A percentile compares a stretch with the other conserved stretches of the same genome.
Evolutionary conservation across 352 stramenopile species (phyloP).

Genomic region (Phytophthora pini): DNA sequence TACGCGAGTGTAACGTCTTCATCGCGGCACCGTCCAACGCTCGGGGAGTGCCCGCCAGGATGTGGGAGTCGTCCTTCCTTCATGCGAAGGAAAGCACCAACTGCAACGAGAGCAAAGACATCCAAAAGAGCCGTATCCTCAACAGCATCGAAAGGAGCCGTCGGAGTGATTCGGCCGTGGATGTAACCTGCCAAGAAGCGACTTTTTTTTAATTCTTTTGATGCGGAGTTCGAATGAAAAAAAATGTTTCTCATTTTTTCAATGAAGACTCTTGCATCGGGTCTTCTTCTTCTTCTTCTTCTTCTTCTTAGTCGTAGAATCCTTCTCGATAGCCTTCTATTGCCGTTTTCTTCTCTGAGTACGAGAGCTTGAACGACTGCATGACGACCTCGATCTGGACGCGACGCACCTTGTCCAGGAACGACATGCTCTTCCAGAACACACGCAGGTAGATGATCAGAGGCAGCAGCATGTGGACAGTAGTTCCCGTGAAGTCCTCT

Average conservation of each 20-base stretch:
- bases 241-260: too few relatives aligned
- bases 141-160: slow-evolving; percentile 27
- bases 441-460: slow-evolving; percentile 61
- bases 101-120: slow-evolving; percentile 16
- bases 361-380: too few relatives aligned
- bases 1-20: slow-evolving; percentile 20
- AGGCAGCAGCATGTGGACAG: slow-evolving; percentile 50
- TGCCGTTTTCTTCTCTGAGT: too few relatives aligned
- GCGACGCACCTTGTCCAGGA: slow-evolving; percentile 49
- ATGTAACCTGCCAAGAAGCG: slow-evolving; percentile 6
- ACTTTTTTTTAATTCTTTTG: too few relatives aligned
- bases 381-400: too few relatives aligned
- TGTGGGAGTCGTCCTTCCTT: slow-evolving; percentile 37
- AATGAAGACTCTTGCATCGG: too few relatives aligned
- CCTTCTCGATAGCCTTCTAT: too few relatives aligned
- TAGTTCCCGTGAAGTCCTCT: slow-evolving; percentile 56
- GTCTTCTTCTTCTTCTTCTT: too few relatives aligned
- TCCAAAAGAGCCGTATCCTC: slow-evolving; percentile 16
- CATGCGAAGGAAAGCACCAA: slow-evolving; percentile 24
- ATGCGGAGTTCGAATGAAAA: too few relatives aligned
- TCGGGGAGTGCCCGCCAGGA: slow-evolving; percentile 32
- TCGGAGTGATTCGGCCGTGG: slow-evolving; percentile 38
- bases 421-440: slow-evolving; percentile 46
- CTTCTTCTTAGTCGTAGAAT: too few relatives aligned
- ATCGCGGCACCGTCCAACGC: slow-evolving; percentile 1